Evolutionary conservation across 2,329 filamentous ascomycete species (phyloP).

Genomic region (Sclerotinia glacialis): DNA sequence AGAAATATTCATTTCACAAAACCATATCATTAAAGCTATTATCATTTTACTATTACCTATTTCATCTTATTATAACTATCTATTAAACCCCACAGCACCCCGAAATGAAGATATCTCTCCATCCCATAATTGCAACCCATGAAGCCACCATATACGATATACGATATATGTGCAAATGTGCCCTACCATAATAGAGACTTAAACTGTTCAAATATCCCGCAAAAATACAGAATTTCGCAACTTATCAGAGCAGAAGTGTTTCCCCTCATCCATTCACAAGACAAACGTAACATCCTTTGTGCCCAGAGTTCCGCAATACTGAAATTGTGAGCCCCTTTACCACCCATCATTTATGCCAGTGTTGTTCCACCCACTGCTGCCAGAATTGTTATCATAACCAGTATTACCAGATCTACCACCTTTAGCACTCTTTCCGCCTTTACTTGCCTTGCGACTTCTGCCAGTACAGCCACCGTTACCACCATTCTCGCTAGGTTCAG

Average conservation of each 20-base stretch:
- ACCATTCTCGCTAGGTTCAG: background rate
- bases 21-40: background rate
- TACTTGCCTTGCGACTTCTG: background rate
- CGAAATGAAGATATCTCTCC: background rate
- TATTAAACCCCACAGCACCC: background rate
- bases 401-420: background rate
- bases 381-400: background rate
- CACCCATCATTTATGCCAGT: background rate
- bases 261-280: background rate
- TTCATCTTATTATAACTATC: background rate
- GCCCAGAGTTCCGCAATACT: background rate
- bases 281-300: too few relatives aligned
- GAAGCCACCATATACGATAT: background rate
- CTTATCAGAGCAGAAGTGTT: background rate
- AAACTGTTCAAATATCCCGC: background rate
- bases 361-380: constrained; percentile 3
- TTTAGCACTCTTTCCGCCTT: background rate
- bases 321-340: background rate
- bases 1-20: background rate
- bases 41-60: background rate
- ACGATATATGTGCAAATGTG: background rate
- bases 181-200: background rate
- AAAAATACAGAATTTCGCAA: background rate
- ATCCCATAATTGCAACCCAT: background rate
- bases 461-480: background rate